phyloP scores from a whole-genome alignment of 1,284 basidiomycete species.

The Calocybe gambosa region DNA sequence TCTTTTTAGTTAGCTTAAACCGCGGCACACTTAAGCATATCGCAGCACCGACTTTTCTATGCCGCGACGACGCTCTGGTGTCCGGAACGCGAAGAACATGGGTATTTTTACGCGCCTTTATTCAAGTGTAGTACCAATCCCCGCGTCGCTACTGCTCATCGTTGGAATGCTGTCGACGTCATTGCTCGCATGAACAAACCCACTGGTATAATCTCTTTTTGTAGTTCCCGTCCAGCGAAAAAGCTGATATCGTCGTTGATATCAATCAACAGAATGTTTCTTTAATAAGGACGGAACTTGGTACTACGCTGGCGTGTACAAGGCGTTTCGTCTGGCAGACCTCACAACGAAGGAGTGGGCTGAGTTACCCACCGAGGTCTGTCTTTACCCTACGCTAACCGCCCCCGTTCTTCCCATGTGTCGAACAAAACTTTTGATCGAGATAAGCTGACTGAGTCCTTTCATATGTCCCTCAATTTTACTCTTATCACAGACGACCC shows the following conservation, averaged over 20 bases:
- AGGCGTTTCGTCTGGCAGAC: conserved; percentile 55
- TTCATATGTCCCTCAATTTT: background rate
- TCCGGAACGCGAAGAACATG: conserved; percentile 72
- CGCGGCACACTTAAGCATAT: conserved; percentile 36
- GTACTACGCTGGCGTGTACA: conserved; percentile 78
- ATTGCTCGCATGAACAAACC: conserved; percentile 50
- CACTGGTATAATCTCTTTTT: conserved; percentile 39
- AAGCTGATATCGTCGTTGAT: conserved; percentile 1
- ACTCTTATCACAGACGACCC: conserved; percentile 41
- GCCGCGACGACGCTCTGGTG: conserved; percentile 69
- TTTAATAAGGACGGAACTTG: conserved; percentile 70
- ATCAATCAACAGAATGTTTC: conserved; percentile 53
- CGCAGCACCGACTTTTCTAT: conserved; percentile 60
- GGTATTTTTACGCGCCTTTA: conserved; percentile 62
- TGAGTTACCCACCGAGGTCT: conserved; percentile 55
- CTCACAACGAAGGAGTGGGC: conserved; percentile 63
- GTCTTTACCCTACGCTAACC: conserved; percentile 9
- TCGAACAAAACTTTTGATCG: background rate
- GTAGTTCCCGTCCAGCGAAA: background rate
- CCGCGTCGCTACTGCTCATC: conserved; percentile 63
- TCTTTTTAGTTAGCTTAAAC: background rate
- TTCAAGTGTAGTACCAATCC: conserved; percentile 75
- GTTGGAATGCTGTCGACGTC: conserved; percentile 59
- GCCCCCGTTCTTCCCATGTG: background rate
- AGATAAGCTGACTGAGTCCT: background rate